These are phyloP conservation scores for Cordyceps tenuipes DNA, from an alignment of 2,329 filamentous ascomycete species.

Conservation along the genomic window DNA sequence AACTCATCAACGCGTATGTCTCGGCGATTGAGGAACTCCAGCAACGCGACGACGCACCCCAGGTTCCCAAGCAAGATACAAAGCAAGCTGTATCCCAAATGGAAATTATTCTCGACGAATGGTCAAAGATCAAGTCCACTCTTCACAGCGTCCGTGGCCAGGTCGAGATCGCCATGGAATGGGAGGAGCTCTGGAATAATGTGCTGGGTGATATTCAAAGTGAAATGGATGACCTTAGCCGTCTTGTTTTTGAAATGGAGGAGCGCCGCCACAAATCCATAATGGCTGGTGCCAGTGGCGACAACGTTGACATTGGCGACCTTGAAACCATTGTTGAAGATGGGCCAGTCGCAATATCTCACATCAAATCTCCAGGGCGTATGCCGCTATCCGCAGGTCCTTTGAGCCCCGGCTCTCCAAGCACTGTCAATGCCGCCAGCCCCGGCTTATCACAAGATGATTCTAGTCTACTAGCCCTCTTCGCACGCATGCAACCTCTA, in stretches of 20 bases:
- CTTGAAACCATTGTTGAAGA: conserved; percentile 92
- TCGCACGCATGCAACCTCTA: conserved; percentile 90
- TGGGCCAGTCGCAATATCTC: conserved; percentile 43
- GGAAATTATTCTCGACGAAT: conserved; percentile 77
- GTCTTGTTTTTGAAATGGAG: conserved; percentile 94
- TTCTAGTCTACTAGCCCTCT: conserved; percentile 77
- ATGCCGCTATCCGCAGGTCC: conserved; percentile 48
- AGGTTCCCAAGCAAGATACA: conserved; percentile 63
- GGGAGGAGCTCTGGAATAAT: conserved; percentile 93
- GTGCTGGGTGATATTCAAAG: conserved; percentile 88
- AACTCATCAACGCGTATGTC: conserved; percentile 86
- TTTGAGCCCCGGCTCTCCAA: conserved; percentile 51
- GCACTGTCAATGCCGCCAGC: conserved; percentile 37
- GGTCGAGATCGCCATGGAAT: conserved; percentile 96
- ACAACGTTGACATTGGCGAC: conserved; percentile 72
- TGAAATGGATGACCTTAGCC: conserved; percentile 70
- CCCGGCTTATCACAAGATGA: conserved; percentile 65
- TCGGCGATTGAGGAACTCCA: conserved; percentile 90
- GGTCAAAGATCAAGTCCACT: conserved; percentile 71
- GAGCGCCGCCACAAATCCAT: conserved; percentile 80
- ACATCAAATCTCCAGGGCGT: conserved; percentile 32
- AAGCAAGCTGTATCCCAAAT: conserved; percentile 74
- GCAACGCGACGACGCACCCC: conserved; percentile 63
- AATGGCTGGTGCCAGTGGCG: conserved; percentile 51
- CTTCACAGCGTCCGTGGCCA: conserved; percentile 77